phyloP scores from a whole-genome alignment of 73 alveolate genomes.

The Paramecium pentaurelia region DNA sequence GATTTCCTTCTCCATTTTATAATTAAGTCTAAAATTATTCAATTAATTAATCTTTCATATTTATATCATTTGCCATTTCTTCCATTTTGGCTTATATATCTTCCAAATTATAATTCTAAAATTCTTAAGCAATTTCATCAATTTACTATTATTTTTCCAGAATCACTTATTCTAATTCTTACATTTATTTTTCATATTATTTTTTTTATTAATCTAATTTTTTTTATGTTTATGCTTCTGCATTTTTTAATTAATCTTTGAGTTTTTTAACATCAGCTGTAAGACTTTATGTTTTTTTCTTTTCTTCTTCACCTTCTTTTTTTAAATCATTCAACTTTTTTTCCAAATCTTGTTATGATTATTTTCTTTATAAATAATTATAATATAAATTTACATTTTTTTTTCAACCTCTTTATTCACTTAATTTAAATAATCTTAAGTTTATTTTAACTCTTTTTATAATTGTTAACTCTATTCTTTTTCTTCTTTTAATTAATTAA shows the following conservation, averaged over 20 bases:
- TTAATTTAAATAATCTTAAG: not conserved
- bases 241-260: not conserved
- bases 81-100: slow-evolving; percentile 7
- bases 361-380: not conserved
- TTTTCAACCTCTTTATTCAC: not conserved
- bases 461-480: not conserved
- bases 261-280: not conserved
- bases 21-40: not conserved
- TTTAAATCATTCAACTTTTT: not conserved
- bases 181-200: not conserved
- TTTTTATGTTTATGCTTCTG: not conserved
- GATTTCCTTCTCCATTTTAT: not conserved
- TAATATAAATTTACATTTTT: not conserved
- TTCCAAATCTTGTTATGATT: not conserved
- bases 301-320: slow-evolving; percentile 2
- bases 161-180: not conserved
- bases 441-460: not conserved
- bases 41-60: slow-evolving; percentile 29
- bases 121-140: slow-evolving; percentile 41
- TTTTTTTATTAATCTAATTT: slow-evolving; percentile 25
- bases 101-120: not conserved
- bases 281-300: not conserved
- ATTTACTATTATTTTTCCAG: not conserved
- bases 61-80: slow-evolving; percentile 21
- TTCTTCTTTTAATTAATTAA: not conserved